phyloP scores from a whole-genome alignment of 1,284 basidiomycete genomes.

The Cronartium ribicola region DNA sequence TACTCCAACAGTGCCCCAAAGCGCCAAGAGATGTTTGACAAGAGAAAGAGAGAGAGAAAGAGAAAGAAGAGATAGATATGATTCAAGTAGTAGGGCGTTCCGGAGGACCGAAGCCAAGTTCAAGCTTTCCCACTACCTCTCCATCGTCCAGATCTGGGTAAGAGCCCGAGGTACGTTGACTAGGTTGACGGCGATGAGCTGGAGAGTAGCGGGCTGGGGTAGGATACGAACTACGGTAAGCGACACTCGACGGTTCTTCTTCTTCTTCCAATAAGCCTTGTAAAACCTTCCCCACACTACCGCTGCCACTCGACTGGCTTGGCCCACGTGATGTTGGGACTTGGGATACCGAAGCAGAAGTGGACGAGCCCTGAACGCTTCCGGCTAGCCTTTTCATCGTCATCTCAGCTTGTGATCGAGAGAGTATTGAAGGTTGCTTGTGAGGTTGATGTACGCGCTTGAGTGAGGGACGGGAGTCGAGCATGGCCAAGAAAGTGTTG shows the following conservation, averaged over 20 bases:
- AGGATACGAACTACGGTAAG: too few species aligned
- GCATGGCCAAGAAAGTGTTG: slow-evolving; percentile 10
- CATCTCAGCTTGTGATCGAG: slow-evolving; percentile 6
- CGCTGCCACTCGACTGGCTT: background rate
- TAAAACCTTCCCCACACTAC: slow-evolving; percentile 8
- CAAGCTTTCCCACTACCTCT: background rate
- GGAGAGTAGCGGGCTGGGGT: too few species aligned
- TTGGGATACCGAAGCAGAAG: background rate
- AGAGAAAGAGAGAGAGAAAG: too few species aligned
- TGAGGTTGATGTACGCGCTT: background rate
- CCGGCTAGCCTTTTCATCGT: slow-evolving; percentile 25
- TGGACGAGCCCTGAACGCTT: background rate
- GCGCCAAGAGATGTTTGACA: too few species aligned
- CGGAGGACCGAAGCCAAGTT: background rate
- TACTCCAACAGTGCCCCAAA: too few species aligned
- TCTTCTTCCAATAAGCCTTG: slow-evolving; percentile 10
- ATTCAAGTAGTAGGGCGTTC: background rate
- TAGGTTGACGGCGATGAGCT: background rate
- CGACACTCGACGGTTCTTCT: background rate
- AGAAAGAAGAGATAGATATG: too few species aligned
- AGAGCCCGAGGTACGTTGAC: background rate
- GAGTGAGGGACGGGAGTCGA: slow-evolving; percentile 13
- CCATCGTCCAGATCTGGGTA: background rate
- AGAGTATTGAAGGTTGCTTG: background rate
- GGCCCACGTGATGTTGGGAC: background rate